phyloP scores from a whole-genome alignment of 169 alveolate species.

The Perkinsus chesapeaki region DNA sequence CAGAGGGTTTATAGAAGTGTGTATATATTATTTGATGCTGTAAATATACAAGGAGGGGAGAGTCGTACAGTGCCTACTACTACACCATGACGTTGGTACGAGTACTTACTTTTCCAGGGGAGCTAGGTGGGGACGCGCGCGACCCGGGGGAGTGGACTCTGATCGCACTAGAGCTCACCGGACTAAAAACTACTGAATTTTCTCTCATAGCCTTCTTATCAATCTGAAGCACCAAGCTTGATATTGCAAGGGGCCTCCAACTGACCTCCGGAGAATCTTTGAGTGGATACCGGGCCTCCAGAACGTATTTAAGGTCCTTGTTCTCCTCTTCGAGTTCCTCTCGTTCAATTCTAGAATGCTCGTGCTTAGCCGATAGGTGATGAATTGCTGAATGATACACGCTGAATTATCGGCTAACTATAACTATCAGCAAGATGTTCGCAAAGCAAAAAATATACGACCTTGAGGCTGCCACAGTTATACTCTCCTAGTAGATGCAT shows the following conservation, averaged over 20 bases:
- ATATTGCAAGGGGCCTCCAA: not conserved
- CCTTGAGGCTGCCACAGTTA: too few relatives aligned
- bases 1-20: too few relatives aligned
- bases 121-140: too few relatives aligned
- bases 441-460: too few relatives aligned
- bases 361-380: not conserved
- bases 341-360: not conserved
- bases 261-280: not conserved
- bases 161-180: too few relatives aligned
- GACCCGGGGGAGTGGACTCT: too few relatives aligned
- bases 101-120: too few relatives aligned
- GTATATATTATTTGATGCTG: too few relatives aligned
- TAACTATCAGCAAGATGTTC: not conserved
- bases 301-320: not conserved
- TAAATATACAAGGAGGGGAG: too few relatives aligned
- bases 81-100: too few relatives aligned
- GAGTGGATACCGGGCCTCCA: not conserved
- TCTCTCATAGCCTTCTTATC: not conserved
- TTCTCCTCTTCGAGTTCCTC: not conserved
- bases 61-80: too few relatives aligned
- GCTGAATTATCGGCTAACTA: not conserved
- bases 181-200: not conserved
- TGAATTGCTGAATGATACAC: not conserved
- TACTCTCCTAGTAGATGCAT: too few relatives aligned
- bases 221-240: not conserved